Conservation (phyloP, 257 asterid genomes). For the Penstemon barbatus region DNA sequence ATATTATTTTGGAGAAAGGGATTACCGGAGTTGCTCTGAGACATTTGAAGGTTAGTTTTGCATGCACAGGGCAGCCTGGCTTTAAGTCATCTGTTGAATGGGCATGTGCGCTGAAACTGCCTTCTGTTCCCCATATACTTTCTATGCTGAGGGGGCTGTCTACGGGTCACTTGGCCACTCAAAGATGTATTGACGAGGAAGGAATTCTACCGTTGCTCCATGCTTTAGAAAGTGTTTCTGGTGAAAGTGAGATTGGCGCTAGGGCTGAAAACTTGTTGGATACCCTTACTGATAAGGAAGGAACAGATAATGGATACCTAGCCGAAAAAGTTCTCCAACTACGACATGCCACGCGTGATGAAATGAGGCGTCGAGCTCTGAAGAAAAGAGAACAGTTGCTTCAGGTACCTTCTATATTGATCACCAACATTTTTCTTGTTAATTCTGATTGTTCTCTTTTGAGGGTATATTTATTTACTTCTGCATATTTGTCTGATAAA, state of each 20-base stretch:
- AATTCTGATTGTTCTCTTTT: neutral
- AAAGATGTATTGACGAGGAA: conserved; percentile 75
- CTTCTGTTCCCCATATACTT: conserved; percentile 88
- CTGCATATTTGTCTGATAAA: conserved; percentile 17
- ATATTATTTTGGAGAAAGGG: conserved; percentile 91
- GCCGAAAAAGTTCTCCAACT: conserved; percentile 75
- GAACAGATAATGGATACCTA: conserved; percentile 79
- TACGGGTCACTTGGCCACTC: conserved; percentile 94
- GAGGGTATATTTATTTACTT: conserved; percentile 7
- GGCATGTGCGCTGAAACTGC: conserved; percentile 69
- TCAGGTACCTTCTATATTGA: conserved; percentile 49
- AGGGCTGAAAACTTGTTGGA: conserved; percentile 98
- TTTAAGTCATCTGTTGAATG: conserved; percentile 75
- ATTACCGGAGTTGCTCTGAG: conserved; percentile 77
- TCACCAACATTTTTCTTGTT: conserved; percentile 14
- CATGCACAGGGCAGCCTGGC: conserved; percentile 73
- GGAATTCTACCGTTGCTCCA: conserved; percentile 88
- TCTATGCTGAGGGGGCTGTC: conserved; percentile 96
- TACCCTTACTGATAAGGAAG: conserved; percentile 86
- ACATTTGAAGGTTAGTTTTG: conserved; percentile 78
- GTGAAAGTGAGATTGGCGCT: conserved; percentile 97
- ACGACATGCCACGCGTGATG: conserved; percentile 90
- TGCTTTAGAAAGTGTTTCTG: conserved; percentile 91
- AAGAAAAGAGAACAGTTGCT: conserved; percentile 84
- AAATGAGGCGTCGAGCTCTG: conserved; percentile 93